Base-by-base conservation (phyloP, 202 grass and related monocot genomes). In the Tripidium arundinaceum region DNA sequence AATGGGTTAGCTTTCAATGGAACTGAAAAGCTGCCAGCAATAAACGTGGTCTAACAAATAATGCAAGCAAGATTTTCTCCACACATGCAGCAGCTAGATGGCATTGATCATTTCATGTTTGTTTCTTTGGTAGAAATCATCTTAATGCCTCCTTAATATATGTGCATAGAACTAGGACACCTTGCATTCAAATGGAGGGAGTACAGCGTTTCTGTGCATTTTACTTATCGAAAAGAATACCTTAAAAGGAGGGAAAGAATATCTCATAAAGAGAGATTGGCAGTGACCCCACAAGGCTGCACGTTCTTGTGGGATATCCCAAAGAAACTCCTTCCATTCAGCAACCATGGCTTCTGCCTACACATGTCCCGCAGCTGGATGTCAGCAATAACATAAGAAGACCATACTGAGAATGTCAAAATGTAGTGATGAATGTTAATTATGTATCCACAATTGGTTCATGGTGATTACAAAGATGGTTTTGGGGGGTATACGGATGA, bases 321-420 rank as follows among this genome's bases (percentile, higher is more conserved):
- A 98, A 29, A 98, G 86, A 58, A 98, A 98, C 78, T 98, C 95
- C 79, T 91, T 98, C 95, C 95, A 98, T 81, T 98, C 95, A 47
- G 90, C 88, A 52, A 98, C 90, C 95, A 98, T 98, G 52, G 92
- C 95, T 89, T 94, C 95, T 52, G 92, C 95, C 95, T 98, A 80
- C 81, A 80, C 37, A 84, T 50, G 76, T 49, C 74, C 39, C 25
- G 42, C 59, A 86, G 29, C 6, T 78, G 33, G 34, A 74, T 52
- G 50, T 75, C 61, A 71, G 40, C 68, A n/a, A 75, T 77, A 62
- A 89, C 78, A 68, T 62, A 26, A 33, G 1, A 64, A 75, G 24
- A 16, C 39, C 21, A 68, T 60, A 62, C 61, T 52, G 72, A 81
- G 39, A 79, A 79, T 75, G 43, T 60, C 12, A 63, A 71, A 65